Base-by-base conservation (phyloP, 1,139 yeast genomes). In the Magnusiomyces suaveolens region DNA sequence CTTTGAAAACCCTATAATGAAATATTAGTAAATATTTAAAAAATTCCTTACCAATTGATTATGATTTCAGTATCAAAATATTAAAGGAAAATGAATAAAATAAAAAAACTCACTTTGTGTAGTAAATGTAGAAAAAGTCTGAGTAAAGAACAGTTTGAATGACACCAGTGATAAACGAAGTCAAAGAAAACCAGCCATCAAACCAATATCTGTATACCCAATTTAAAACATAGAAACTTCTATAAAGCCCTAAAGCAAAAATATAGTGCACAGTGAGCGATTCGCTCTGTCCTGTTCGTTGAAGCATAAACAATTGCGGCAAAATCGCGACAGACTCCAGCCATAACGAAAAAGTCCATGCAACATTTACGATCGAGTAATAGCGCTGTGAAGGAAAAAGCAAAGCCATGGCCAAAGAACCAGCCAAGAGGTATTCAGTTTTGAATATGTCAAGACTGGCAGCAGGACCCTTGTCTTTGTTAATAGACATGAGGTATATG, bases 101-200 rank as follows among this genome's bases (percentile, higher is more conserved):
- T 16, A 3, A 26, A 14, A 24, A 29, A 14, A 47, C 50, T 33
- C 33, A 47, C 69, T 79, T 82, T 57, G 79, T 76, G 73, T 90
- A 90, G 72, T 92, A 92, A 60, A 92, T 78, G 72, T 88, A 92
- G 74, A 92, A 92, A 75, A 92, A 92, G 72, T 92, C 98, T 1
- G 97, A 87, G 73, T 92, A 92, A 41, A 92, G 72, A 51, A 82
- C 75, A 0, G 97, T 88, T 72, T 92, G 98, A 49, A 88, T 69
- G 48, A 92, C 60, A 24, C 98, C 98, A 1, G 97, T 85, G 38
- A 80, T 65, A 8, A 90, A 75, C 10, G 95, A 78, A 56, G 90
- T 75, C 62, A 77, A 78, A 66, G 88, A 96, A 56, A 85, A 77
- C 63, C 80, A 79, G 43, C 77, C 79, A 62, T 85, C 92, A 20